Evolutionary conservation across 2,329 filamentous ascomycete genomes (phyloP), one percentile per base, ranked within the genome.

Genomic region (Mycosphaerella sp.): DNA sequence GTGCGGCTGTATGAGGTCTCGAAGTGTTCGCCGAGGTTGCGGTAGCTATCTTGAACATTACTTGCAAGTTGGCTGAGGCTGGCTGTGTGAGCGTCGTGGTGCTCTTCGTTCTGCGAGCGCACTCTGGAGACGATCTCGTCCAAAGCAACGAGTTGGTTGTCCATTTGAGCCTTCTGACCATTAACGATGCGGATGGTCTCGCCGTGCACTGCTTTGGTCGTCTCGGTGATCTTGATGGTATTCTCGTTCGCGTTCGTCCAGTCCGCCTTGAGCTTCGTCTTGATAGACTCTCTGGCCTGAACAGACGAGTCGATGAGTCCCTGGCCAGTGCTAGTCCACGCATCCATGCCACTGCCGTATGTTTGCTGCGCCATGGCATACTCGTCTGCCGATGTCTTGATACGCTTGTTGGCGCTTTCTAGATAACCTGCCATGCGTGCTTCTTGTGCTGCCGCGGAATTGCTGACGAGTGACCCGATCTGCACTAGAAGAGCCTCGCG

Each of bases 151-250:
- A 98, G 91, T 70, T 97, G 89, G n/a, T 78, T 80, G 57, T 87
- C 85, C 67, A 98, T 86, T 62, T 95, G 88, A 53, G 81, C 80
- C 74, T 95, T 87, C 72, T 98, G 93, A 54, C 87, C 85, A 65
- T 92, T 87, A 10, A 97, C 91, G 54, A 95, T 92, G 6, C 85
- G 85, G 31, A 95, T 83, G 0, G 92, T 96, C 72, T 95, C 87
- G 34, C 87, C 86, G 62, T 98, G 91, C 1, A 97, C 90, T 2
- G 88, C 88, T 63, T 87, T 86, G 0, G 92, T 91, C 0, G 87
- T 87, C 6, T 81, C 79, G 62, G 92, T 88, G 63, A 98, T 92
- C 5, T 86, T 84, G n/a, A 79, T 83, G 64, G 90, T 95, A 65
- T 88, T 85, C 54, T 86, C 80, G 63, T 89, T 87, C 38, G 92